phyloP scores from a whole-genome alignment of 768 basidiomycete genomes.

The Amanita muscaria region DNA sequence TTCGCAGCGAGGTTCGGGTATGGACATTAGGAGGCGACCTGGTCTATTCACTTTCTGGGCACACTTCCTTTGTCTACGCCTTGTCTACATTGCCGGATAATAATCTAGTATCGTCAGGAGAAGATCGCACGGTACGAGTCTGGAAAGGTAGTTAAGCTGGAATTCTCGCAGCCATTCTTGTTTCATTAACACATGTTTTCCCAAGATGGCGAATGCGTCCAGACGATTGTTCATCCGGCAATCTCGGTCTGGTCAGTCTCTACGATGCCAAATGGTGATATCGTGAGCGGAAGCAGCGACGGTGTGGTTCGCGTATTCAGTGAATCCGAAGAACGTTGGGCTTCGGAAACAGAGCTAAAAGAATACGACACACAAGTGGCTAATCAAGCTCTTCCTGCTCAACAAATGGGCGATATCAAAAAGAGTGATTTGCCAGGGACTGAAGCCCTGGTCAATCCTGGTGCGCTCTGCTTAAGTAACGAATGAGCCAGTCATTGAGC shows the following conservation, averaged over 20 bases:
- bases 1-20: constrained; percentile 74
- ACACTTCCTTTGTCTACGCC: constrained; percentile 95
- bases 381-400: constrained; percentile 69
- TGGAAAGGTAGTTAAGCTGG: constrained; percentile 63
- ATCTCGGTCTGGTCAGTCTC: constrained; percentile 97
- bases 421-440: constrained; percentile 80
- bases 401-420: constrained; percentile 89
- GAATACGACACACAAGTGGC: constrained; percentile 71
- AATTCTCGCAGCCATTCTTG: neutral
- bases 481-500: constrained; percentile 2
- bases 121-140: constrained; percentile 86
- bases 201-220: constrained; percentile 77
- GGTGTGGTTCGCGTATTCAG: constrained; percentile 83
- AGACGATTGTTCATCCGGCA: constrained; percentile 87
- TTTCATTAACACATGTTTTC: neutral
- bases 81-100: constrained; percentile 75
- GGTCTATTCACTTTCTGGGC: constrained; percentile 77
- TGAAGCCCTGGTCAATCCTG: constrained; percentile 71
- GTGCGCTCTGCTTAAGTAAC: constrained; percentile 30
- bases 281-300: constrained; percentile 89
- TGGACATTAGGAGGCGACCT: constrained; percentile 82
- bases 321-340: constrained; percentile 62
- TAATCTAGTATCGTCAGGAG: constrained; percentile 82
- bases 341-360: constrained; percentile 51
- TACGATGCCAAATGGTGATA: constrained; percentile 82